Evolutionary conservation across 2,329 filamentous ascomycete species (phyloP).

Genomic region (Mycosphaerella sp.): DNA sequence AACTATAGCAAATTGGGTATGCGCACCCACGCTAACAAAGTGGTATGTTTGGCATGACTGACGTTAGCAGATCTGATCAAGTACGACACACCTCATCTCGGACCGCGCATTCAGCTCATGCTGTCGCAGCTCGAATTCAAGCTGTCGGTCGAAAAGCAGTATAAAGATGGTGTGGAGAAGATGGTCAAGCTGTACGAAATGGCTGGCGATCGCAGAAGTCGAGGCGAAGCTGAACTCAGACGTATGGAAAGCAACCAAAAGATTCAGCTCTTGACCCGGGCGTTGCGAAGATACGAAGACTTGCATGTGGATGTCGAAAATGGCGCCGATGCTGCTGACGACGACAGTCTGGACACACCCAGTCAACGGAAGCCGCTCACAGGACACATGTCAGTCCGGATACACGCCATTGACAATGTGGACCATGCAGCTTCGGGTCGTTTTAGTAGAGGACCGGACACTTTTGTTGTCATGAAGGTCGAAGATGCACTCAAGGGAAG

Average conservation of each 20-base stretch:
- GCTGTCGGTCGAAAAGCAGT: constrained; percentile 96
- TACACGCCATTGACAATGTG: constrained; percentile 86
- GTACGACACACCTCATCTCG: constrained; percentile 92
- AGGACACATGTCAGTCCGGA: constrained; percentile 77
- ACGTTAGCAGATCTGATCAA: constrained; percentile 77
- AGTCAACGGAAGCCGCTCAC: constrained; percentile 95
- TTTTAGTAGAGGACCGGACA: constrained; percentile 87
- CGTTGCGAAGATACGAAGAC: constrained; percentile 93
- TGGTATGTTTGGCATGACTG: constrained; percentile 10
- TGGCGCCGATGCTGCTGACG: constrained; percentile 50
- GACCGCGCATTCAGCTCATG: constrained; percentile 98
- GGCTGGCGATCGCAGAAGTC: constrained; percentile 94
- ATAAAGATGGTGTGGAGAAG: constrained; percentile 97
- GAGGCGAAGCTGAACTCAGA: constrained; percentile 81
- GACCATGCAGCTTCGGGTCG: constrained; percentile 78
- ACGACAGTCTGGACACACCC: constrained; percentile 93
- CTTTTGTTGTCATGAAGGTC: constrained; percentile 92
- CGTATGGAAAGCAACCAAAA: constrained; percentile 96
- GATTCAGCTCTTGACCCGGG: constrained; percentile 90
- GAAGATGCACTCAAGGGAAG: constrained; percentile 88
- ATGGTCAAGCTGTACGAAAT: constrained; percentile 98
- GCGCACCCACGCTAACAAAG: constrained; percentile 27
- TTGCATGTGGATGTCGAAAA: constrained; percentile 76
- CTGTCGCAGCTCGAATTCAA: constrained; percentile 98
- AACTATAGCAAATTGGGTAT: constrained; percentile 96